phyloP scores from a whole-genome alignment of 2,329 filamentous ascomycete genomes.

The Monosporascus sp. region DNA sequence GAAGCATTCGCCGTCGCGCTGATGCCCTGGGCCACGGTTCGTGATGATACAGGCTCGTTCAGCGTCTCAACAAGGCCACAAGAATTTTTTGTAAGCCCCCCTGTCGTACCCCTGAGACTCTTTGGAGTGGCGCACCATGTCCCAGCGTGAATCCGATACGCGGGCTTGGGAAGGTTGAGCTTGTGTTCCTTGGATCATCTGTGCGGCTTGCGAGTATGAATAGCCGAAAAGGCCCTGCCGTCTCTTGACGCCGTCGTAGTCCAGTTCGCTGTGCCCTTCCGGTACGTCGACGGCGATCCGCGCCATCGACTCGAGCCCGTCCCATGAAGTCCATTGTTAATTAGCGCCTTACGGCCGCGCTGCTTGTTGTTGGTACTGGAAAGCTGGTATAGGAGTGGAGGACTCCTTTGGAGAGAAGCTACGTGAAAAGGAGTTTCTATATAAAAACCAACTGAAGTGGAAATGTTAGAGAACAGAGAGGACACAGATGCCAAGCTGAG shows the following conservation, averaged over 20 bases:
- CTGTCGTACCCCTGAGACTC: conserved; percentile 9
- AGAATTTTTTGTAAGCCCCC: conserved; percentile 11
- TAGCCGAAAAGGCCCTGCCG: conserved; percentile 12
- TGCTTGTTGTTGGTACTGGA: too few species aligned
- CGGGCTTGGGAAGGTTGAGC: conserved; percentile 1
- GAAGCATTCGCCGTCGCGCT: not conserved
- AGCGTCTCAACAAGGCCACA: not conserved
- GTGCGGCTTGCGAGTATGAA: conserved; percentile 1
- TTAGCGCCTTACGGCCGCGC: too few species aligned
- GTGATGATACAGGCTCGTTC: not conserved
- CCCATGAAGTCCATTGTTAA: not conserved
- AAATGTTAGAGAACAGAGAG: too few species aligned
- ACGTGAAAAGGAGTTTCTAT: too few species aligned
- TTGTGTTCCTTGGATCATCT: conserved; percentile 6
- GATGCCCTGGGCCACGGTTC: not conserved
- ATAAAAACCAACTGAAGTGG: too few species aligned
- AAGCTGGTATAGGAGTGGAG: too few species aligned
- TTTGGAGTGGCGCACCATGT: conserved; percentile 6
- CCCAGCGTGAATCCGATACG: conserved; percentile 7
- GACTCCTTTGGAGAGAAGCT: too few species aligned
- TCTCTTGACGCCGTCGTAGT: conserved; percentile 4
- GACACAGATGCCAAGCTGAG: too few species aligned
- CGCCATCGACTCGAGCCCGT: conserved; percentile 11
- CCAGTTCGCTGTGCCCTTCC: not conserved
- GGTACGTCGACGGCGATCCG: conserved; percentile 3